Evolutionary conservation across 2,329 filamentous ascomycete genomes (phyloP).

Genomic region (Xenosphaeropsis pyriputrescens): DNA sequence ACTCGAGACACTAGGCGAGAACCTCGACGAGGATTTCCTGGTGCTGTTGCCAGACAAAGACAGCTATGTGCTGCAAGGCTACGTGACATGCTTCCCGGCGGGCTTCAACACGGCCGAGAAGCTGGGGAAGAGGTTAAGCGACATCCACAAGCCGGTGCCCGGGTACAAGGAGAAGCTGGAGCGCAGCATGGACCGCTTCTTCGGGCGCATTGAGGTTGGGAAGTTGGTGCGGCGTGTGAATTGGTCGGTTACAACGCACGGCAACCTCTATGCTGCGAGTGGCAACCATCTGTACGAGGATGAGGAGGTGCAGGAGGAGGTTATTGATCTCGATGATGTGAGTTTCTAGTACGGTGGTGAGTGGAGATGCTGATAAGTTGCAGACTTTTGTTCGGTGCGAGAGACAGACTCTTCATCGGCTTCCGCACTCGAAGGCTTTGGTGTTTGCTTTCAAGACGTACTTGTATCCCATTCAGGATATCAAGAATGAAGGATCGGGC

Average conservation of each 20-base stretch:
- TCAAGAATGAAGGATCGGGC: constrained; percentile 40
- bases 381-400: constrained; percentile 39
- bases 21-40: constrained; percentile 45
- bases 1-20: constrained; percentile 30
- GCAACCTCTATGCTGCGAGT: constrained; percentile 21
- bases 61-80: constrained; percentile 38
- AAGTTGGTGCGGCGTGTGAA: constrained; percentile 40
- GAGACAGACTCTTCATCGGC: constrained; percentile 43
- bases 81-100: constrained; percentile 37
- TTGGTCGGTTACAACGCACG: constrained; percentile 29
- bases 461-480: constrained; percentile 34
- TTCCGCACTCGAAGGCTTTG: constrained; percentile 35
- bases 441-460: constrained; percentile 52
- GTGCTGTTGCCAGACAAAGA: constrained; percentile 31
- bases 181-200: constrained; percentile 46
- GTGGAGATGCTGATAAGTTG: no score
- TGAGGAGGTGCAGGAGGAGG: constrained; percentile 18
- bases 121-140: constrained; percentile 31
- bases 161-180: constrained; percentile 39
- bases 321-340: constrained; percentile 9
- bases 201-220: constrained; percentile 34
- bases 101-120: constrained; percentile 43
- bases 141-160: constrained; percentile 44
- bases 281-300: constrained; percentile 26
- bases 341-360: no score